These are phyloP conservation scores for Ophiorrhiza pumila DNA, from an alignment of 257 asterid species.

Conservation along the genomic window DNA sequence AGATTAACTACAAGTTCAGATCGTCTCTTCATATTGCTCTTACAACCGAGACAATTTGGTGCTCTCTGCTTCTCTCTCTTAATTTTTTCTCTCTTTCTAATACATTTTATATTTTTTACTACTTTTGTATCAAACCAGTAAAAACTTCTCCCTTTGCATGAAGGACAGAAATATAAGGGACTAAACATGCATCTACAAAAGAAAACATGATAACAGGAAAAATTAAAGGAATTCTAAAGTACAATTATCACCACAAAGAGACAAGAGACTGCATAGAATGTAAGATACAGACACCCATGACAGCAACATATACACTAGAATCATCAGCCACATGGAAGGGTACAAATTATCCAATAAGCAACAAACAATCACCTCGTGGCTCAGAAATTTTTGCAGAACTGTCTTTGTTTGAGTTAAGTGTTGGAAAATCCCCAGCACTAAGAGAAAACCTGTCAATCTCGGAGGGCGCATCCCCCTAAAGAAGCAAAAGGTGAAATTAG, in stretches of 20 bases:
- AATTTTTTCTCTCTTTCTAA: neutral
- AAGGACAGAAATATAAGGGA: neutral
- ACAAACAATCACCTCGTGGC: slow-evolving; percentile 45
- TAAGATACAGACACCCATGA: neutral
- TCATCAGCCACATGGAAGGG: neutral
- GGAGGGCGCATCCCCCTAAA: slow-evolving; percentile 66
- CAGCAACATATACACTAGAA: neutral
- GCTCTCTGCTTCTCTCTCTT: neutral
- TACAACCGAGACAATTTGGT: neutral
- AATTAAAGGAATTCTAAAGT: neutral
- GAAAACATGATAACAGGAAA: neutral
- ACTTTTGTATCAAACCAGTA: neutral
- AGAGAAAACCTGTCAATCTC: slow-evolving; percentile 78
- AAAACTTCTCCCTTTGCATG: neutral
- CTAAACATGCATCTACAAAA: neutral
- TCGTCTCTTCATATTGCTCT: neutral
- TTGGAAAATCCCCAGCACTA: slow-evolving; percentile 91
- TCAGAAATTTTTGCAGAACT: slow-evolving; percentile 49
- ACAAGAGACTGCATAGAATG: neutral
- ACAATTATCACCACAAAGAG: neutral
- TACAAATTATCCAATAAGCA: neutral
- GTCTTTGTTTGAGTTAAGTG: slow-evolving; percentile 75
- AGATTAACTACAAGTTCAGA: neutral
- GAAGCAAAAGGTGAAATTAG: slow-evolving; percentile 10
- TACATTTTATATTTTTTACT: neutral